phyloP scores from a whole-genome alignment of 306 rosid species.

The Parietaria judaica region DNA sequence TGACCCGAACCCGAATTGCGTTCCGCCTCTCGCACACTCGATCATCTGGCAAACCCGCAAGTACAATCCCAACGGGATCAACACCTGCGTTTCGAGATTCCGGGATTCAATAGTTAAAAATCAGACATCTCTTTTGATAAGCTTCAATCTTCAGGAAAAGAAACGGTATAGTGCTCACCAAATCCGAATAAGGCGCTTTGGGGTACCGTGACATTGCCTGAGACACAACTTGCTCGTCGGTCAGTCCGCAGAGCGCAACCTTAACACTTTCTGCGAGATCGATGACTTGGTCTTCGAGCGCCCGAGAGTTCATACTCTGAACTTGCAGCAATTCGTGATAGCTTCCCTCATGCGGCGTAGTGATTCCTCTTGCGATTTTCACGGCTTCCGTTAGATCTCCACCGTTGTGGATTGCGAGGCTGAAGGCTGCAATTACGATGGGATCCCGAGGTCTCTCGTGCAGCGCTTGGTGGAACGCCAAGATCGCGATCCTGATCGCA shows the following conservation, averaged over 20 bases:
- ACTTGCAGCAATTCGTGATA: conserved; percentile 63
- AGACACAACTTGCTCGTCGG: conserved; percentile 53
- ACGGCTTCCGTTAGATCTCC: conserved; percentile 68
- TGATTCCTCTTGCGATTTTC: conserved; percentile 54
- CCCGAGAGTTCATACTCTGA: conserved; percentile 28
- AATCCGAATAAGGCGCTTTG: conserved; percentile 69
- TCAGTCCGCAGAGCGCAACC: conserved; percentile 48
- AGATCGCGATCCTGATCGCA: conserved; percentile 65
- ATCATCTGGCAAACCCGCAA: conserved; percentile 41
- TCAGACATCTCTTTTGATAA: background rate
- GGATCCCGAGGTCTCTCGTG: conserved; percentile 58
- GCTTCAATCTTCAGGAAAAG: too few species aligned
- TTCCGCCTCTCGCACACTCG: conserved; percentile 32
- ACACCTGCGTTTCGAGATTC: conserved; percentile 46
- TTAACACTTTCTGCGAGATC: conserved; percentile 51
- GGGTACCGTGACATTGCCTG: conserved; percentile 66
- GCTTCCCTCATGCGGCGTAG: conserved; percentile 37
- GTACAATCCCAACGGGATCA: conserved; percentile 52
- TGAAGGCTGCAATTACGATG: conserved; percentile 66
- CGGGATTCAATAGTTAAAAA: background rate
- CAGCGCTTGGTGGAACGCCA: conserved; percentile 72
- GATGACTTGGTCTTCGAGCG: conserved; percentile 35
- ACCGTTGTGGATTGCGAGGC: conserved; percentile 72
- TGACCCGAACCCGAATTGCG: conserved; percentile 21
- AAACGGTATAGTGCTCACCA: conserved; percentile 31